A percentile compares a stretch with the other conserved stretches of the same genome.
Conservation (phyloP, 768 basidiomycete species). For the Xanthoconium purpureum region DNA sequence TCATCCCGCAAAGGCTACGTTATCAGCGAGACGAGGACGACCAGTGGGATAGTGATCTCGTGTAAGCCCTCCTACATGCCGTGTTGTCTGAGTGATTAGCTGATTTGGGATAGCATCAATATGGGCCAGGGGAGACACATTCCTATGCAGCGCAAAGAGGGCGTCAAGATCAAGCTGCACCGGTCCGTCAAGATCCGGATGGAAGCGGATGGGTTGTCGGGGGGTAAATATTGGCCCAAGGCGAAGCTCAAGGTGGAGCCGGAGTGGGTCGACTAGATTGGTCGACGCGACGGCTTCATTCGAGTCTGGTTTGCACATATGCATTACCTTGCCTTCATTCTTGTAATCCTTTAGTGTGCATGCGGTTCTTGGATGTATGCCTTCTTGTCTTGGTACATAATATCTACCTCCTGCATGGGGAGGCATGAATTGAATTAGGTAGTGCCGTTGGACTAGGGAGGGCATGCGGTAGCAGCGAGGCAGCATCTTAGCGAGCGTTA, state of each 20-base stretch:
- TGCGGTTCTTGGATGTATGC: too few relatives aligned
- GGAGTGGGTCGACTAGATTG: constrained; percentile 38
- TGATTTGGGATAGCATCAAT: constrained; percentile 30
- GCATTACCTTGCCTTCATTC: neutral
- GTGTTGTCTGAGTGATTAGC: neutral
- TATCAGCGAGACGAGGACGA: constrained; percentile 27
- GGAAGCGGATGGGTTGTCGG: constrained; percentile 41
- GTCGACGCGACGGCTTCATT: neutral
- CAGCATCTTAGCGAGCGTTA: too few relatives aligned
- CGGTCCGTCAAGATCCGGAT: constrained; percentile 48
- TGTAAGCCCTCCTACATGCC: constrained; percentile 11
- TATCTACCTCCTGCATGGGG: too few relatives aligned
- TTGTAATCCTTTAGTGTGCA: neutral
- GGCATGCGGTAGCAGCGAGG: too few relatives aligned
- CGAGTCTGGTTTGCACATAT: neutral
- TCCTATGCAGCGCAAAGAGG: constrained; percentile 36
- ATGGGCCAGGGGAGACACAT: constrained; percentile 41
- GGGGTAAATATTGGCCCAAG: constrained; percentile 39
- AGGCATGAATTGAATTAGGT: too few relatives aligned
- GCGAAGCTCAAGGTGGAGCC: constrained; percentile 38
- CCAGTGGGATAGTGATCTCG: constrained; percentile 9
- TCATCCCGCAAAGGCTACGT: constrained; percentile 37
- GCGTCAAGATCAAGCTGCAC: constrained; percentile 45
- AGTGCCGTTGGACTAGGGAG: too few relatives aligned
- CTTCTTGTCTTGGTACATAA: too few relatives aligned